These are phyloP conservation scores for Turritis glabra DNA, from an alignment of 345 rosid species.

Conservation along the genomic window DNA sequence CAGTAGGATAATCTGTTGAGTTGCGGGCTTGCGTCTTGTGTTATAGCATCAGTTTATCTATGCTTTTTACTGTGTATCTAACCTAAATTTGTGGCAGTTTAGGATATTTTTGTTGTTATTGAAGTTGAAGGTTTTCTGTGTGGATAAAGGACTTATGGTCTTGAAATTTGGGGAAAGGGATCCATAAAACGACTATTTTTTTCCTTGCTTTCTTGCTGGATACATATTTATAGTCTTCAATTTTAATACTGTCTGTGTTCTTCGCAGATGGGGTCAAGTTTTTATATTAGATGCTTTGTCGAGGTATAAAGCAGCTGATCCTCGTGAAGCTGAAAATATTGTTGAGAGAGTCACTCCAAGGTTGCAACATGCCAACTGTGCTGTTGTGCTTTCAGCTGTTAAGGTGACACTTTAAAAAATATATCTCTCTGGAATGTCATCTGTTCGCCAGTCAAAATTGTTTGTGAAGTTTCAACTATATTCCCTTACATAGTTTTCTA, in stretches of 20 bases:
- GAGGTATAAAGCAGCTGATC: conserved; percentile 87
- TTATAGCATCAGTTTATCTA: background rate
- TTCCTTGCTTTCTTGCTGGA: conserved; percentile 3
- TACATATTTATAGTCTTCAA: background rate
- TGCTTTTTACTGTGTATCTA: background rate
- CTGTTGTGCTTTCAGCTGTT: conserved; percentile 97
- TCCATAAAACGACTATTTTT: background rate
- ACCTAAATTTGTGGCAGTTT: conserved; percentile 2
- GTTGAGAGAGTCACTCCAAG: conserved; percentile 97
- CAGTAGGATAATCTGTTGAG: conserved; percentile 2
- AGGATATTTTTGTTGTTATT: background rate
- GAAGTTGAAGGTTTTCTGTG: background rate
- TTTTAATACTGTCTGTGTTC: background rate
- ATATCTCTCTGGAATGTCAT: conserved; percentile 28
- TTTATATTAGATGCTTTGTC: conserved; percentile 96
- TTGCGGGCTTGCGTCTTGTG: background rate
- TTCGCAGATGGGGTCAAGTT: conserved; percentile 95
- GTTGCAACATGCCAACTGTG: conserved; percentile 97
- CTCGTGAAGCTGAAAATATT: conserved; percentile 96
- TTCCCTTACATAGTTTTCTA: conserved; percentile 17
- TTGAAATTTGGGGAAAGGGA: conserved; percentile 1
- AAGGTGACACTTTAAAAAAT: conserved; percentile 51
- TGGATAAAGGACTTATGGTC: conserved; percentile 1
- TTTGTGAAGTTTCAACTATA: conserved; percentile 26
- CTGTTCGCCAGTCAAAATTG: background rate